These are phyloP conservation scores for Paramarasmius palmivorus DNA, from an alignment of 1,284 basidiomycete species.

Conservation along the genomic window DNA sequence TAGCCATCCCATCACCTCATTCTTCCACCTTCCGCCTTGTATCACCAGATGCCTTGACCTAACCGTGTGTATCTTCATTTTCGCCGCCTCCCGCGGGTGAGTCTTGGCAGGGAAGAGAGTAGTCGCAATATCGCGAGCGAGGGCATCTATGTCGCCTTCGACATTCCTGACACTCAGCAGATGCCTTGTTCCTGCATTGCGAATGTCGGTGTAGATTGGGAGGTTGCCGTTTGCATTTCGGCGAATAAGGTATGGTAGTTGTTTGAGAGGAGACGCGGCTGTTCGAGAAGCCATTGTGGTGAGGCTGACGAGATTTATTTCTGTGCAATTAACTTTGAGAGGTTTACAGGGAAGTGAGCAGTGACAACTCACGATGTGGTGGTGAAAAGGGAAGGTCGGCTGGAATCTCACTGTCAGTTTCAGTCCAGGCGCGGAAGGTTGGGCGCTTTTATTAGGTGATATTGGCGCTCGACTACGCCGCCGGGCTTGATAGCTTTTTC, in stretches of 20 bases:
- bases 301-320: too few species aligned
- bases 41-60: slow-evolving; percentile 54
- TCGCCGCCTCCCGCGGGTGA: slow-evolving; percentile 43
- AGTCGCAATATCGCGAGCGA: slow-evolving; percentile 49
- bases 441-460: too few species aligned
- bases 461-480: too few species aligned
- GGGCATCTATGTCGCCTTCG: slow-evolving; percentile 43
- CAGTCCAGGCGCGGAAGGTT: too few species aligned
- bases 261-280: not conserved
- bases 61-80: slow-evolving; percentile 46
- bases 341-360: too few species aligned
- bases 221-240: slow-evolving; percentile 65
- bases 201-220: slow-evolving; percentile 72
- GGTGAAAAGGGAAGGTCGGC: too few species aligned
- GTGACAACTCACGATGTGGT: too few species aligned
- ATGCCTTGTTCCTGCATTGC: slow-evolving; percentile 60
- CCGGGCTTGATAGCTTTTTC: too few species aligned
- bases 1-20: slow-evolving; percentile 59
- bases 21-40: slow-evolving; percentile 59
- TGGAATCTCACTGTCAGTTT: too few species aligned
- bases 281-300: not conserved
- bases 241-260: slow-evolving; percentile 56
- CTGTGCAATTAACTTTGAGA: too few species aligned
- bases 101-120: slow-evolving; percentile 48
- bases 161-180: slow-evolving; percentile 44